These are phyloP conservation scores for Ceratobasidium sp. DNA, from an alignment of 1,284 basidiomycete genomes.

Conservation along the genomic window DNA sequence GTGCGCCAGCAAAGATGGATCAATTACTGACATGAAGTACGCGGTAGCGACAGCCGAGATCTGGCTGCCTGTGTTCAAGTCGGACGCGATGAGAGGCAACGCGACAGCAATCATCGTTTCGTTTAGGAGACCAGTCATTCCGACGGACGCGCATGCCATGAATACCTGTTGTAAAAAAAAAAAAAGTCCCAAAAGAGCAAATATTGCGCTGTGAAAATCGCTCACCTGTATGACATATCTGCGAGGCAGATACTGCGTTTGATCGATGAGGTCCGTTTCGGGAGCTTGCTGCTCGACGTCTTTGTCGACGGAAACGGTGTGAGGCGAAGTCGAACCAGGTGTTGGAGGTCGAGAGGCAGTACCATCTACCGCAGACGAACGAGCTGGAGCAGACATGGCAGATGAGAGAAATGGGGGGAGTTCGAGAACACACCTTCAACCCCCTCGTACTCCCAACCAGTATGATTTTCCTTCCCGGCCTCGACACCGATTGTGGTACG, in stretches of 20 bases:
- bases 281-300: background rate
- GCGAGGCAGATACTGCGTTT: constrained; percentile 10
- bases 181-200: background rate
- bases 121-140: constrained; percentile 44
- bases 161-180: background rate
- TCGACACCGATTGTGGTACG: background rate
- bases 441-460: background rate
- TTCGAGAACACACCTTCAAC: background rate
- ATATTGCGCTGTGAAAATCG: constrained; percentile 8
- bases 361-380: no score
- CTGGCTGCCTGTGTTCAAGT: constrained; percentile 55
- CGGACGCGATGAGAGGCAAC: constrained; percentile 55
- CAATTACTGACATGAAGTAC: constrained; percentile 48
- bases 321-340: background rate
- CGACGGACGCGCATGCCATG: constrained; percentile 10
- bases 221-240: constrained; percentile 20
- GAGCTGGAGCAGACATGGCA: background rate
- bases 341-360: background rate
- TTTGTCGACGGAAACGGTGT: background rate
- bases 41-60: constrained; percentile 54
- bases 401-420: background rate
- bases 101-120: constrained; percentile 55
- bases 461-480: background rate
- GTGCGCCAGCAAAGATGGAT: background rate
- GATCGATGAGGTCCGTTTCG: background rate